Percentiles rank a stretch among this genome's conserved stretches.
These are phyloP conservation scores for Boletus vinaceobasis DNA, from an alignment of 768 basidiomycete genomes.

Conservation along the genomic window DNA sequence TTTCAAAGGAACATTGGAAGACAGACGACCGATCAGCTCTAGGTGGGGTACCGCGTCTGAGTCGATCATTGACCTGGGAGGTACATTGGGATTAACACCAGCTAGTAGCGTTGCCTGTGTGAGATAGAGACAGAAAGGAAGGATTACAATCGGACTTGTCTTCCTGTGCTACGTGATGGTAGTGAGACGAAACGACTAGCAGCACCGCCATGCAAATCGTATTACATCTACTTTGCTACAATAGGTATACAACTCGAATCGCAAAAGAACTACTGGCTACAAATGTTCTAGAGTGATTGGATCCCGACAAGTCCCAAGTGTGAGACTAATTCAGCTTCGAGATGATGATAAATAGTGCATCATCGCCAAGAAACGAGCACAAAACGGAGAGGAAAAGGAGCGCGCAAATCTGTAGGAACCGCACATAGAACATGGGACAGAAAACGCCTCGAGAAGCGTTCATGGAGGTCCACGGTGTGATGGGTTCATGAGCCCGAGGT, in stretches of 20 bases:
- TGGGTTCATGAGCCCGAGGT: constrained; percentile 40
- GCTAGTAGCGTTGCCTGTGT: too few species aligned
- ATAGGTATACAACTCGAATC: background rate
- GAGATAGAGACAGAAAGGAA: too few species aligned
- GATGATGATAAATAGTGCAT: background rate
- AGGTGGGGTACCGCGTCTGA: too few species aligned
- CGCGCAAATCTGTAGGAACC: background rate
- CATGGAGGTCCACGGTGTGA: constrained; percentile 10
- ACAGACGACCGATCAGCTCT: background rate
- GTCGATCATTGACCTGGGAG: too few species aligned
- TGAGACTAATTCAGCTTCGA: background rate
- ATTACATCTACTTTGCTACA: constrained; percentile 1
- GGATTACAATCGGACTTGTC: too few species aligned
- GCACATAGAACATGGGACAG: background rate
- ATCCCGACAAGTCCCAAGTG: background rate
- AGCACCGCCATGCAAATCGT: background rate
- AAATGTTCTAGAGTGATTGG: constrained; percentile 3
- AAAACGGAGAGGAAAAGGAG: background rate
- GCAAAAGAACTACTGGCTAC: constrained; percentile 13
- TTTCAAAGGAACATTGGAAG: too few species aligned
- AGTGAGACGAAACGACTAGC: too few species aligned
- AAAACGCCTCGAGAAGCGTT: background rate
- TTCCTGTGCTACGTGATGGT: too few species aligned
- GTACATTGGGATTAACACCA: too few species aligned
- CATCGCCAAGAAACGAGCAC: background rate